Base-by-base conservation (phyloP, 2,329 filamentous ascomycete genomes). In the Monosporascus sp. region DNA sequence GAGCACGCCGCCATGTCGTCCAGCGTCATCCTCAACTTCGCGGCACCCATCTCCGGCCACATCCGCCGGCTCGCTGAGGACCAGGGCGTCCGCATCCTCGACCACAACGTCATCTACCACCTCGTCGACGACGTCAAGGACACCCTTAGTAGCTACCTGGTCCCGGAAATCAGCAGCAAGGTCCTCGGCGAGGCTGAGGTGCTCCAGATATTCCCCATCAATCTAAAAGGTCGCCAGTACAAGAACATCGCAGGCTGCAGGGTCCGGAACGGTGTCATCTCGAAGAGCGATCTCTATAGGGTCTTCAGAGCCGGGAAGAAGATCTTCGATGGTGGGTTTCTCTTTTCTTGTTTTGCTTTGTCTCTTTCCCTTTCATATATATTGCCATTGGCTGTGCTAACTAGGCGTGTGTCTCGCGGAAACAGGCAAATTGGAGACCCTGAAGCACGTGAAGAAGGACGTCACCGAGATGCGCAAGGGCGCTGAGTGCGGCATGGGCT, bases 361-460 rank as follows among this genome's bases (percentile, higher is more conserved):
- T 31, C 9, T 49, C 22, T 15, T 47, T 49, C 18, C 54, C 42
- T 41, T 53, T 47, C 54, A 36, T 42, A 49, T 24, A 38, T 50
- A 49, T 25, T 34, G 31, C 1, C 27, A 31, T 34, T 14, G 31
- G 31, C 31, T 11, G 11, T 14, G 31, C 31, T 34, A 34, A 34
- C 31, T 34, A 34, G 31, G 31, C 11, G 31, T 34, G 8, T 27
- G 31, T 34, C 4, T 5, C 31, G 31, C 11, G 31, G 14, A 14
- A 34, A 27, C 54, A 96, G 93, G 92, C 59, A 80, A 79, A 49
- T 82, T 97, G 44, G 80, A 83, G 18, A 89, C 89, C 1, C 82
- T 99, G 54, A 97, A 94, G 74, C 89, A 95, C 64, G 84, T 88
- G 69, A 97, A 97, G 79, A 95, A 95, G 69, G 90, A 97, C 59